Conservation (phyloP, 2,329 filamentous ascomycete species). For the Pochonia chlamydosporia region DNA sequence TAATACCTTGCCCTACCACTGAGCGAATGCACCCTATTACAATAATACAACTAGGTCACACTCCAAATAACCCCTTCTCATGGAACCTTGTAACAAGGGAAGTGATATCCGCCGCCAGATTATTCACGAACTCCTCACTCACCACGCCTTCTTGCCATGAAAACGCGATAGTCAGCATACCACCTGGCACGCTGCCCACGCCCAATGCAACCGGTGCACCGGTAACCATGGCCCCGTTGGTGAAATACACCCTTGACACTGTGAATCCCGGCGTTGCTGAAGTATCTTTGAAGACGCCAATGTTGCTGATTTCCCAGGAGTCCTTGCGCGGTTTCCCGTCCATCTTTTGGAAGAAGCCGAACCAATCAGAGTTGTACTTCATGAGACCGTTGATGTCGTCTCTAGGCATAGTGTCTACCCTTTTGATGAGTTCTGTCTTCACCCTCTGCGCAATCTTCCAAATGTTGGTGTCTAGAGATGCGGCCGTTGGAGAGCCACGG, state of each 20-base stretch:
- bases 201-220: conserved; percentile 40
- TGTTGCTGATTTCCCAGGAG: conserved; percentile 49
- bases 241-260: conserved; percentile 42
- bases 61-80: conserved; percentile 20
- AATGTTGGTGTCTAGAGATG: conserved; percentile 23
- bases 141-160: conserved; percentile 44
- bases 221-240: conserved; percentile 39
- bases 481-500: conserved; percentile 11
- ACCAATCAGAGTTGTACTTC: conserved; percentile 37
- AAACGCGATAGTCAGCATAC: conserved; percentile 34
- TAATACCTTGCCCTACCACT: too few species aligned
- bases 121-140: conserved; percentile 29
- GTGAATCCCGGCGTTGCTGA: conserved; percentile 19
- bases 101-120: conserved; percentile 30
- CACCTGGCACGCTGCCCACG: conserved; percentile 38
- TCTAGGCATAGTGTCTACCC: conserved; percentile 26
- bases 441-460: conserved; percentile 36
- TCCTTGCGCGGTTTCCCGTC: conserved; percentile 34
- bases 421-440: conserved; percentile 27
- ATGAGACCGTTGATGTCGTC: conserved; percentile 40
- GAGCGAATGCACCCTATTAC: too few species aligned
- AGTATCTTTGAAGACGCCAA: conserved; percentile 34
- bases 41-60: too few species aligned
- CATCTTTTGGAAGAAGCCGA: conserved; percentile 31
- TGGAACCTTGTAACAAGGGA: conserved; percentile 12